Conservation (phyloP, 345 rosid genomes). For the Theobroma cacao region DNA sequence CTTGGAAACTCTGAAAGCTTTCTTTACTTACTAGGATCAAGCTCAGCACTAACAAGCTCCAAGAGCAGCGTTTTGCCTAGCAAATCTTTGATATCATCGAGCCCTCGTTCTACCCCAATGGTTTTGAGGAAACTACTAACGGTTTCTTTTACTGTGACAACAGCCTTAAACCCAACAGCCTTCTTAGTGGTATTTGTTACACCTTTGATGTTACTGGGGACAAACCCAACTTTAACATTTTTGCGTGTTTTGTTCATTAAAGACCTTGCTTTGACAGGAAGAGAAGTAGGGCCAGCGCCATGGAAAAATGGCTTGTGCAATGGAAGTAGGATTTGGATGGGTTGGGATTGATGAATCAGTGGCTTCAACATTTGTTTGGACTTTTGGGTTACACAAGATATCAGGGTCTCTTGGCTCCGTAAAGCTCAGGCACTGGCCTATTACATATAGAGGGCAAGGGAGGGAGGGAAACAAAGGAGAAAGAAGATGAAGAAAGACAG, state of each 20-base stretch:
- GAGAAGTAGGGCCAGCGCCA: conserved; percentile 20
- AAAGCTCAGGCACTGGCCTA: not conserved
- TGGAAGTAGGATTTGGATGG: conserved; percentile 7
- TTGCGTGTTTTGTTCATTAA: conserved; percentile 1
- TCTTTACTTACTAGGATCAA: conserved; percentile 44
- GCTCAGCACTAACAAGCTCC: conserved; percentile 58
- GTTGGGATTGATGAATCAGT: conserved; percentile 18
- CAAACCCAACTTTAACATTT: conserved; percentile 8
- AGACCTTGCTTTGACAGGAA: not conserved
- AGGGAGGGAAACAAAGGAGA: not conserved
- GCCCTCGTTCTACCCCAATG: conserved; percentile 25
- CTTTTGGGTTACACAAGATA: no score
- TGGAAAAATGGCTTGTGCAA: conserved; percentile 27
- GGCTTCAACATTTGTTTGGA: conserved; percentile 38
- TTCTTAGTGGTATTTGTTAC: not conserved
- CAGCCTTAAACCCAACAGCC: conserved; percentile 29
- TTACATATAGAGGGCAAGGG: not conserved
- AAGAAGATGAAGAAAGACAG: no score
- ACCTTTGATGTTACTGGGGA: not conserved
- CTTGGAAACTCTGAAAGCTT: not conserved
- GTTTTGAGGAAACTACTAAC: conserved; percentile 27
- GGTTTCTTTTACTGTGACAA: conserved; percentile 32
- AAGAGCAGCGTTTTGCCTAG: conserved; percentile 44
- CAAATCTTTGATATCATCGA: conserved; percentile 41
- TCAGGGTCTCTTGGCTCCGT: not conserved